Base-by-base conservation (phyloP, 306 rosid species). In the Ammopiptanthus mongolicus region DNA sequence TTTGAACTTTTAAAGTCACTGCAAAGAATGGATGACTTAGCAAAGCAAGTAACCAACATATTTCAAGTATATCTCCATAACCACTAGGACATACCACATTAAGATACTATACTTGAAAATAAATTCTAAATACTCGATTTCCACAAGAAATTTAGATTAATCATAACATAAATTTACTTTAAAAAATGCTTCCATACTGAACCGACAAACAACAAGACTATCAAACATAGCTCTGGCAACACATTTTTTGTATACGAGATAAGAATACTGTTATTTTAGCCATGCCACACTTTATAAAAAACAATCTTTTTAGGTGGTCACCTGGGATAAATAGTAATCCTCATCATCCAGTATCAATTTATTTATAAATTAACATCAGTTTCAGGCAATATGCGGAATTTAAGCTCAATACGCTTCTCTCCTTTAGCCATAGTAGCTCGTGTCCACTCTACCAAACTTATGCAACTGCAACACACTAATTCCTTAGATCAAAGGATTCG, bases 371-470 rank as follows among this genome's bases (percentile, higher is more conserved):
- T n/a, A n/a, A 91, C 83, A 79, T 91, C 97, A 0, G 97, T 87
- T 78, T 92, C 97, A 67, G 89, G 95, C 62, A 76, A 91, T 48
- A 91, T 84, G 51, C 94, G 86, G 74, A 91, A 91, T 44, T 87
- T 91, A 81, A 91, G 90, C 64, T 86, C 89, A 42, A 86, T 65
- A 36, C 25, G 19, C 44, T 73, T 88, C 75, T 86, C 86, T 56
- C 81, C 84, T 77, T 78, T 85, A 64, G 87, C 89, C 97, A 89
- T 91, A 25, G 64, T 71, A 75, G 47, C 36, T 21, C 29, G 73
- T 65, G 22, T 70, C 66, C 73, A 73, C 81, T 78, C 71, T 67
- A 8, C 62, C 74, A 81, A 79, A 73, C 86, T 84, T 73, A 71
- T 46, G 19, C 23, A 65, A 79, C 59, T 50, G 81, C 77, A 47